A percentile compares a stretch with the other conserved stretches of the same genome.
phyloP scores from a whole-genome alignment of 2,329 filamentous ascomycete genomes.

The Scolecobasidium constrictum region DNA sequence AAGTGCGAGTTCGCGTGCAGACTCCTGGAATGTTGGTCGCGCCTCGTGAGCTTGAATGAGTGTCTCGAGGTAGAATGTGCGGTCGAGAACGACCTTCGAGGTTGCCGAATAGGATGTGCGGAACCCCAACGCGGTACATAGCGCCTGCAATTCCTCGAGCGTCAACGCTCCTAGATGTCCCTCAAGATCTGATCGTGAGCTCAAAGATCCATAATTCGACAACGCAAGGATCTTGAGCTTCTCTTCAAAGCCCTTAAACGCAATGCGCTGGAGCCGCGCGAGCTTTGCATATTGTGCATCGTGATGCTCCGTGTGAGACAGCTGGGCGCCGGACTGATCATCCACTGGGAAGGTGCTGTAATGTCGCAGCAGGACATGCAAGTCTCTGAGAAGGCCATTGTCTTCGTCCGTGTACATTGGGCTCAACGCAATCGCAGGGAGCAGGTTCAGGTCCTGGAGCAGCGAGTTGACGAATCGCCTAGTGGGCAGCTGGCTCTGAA shows the following conservation, averaged over 20 bases:
- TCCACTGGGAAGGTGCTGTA: constrained; percentile 85
- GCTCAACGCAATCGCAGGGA: constrained; percentile 68
- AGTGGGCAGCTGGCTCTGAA: constrained; percentile 89
- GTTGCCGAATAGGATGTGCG: constrained; percentile 72
- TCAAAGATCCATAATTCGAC: constrained; percentile 84
- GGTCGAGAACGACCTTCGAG: constrained; percentile 51
- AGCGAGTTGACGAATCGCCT: constrained; percentile 86
- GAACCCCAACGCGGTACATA: constrained; percentile 64
- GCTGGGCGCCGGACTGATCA: constrained; percentile 74
- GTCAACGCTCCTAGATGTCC: constrained; percentile 61
- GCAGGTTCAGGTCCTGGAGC: constrained; percentile 71
- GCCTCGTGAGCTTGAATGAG: constrained; percentile 67
- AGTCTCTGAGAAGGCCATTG: constrained; percentile 68
- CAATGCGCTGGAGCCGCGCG: constrained; percentile 67
- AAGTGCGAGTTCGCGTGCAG: constrained; percentile 56
- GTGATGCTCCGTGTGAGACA: constrained; percentile 62
- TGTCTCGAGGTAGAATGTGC: constrained; percentile 58
- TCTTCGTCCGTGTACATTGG: constrained; percentile 65
- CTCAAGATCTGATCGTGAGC: constrained; percentile 67
- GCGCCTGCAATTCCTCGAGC: constrained; percentile 60
- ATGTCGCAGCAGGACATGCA: constrained; percentile 70
- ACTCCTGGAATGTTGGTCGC: constrained; percentile 72
- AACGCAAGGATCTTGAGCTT: constrained; percentile 86
- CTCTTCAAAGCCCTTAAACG: constrained; percentile 73
- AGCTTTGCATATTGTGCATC: constrained; percentile 68